Percentiles rank a stretch among this genome's conserved stretches.
phyloP scores from a whole-genome alignment of 2,329 filamentous ascomycete genomes.

The Hypocreales sp. region DNA sequence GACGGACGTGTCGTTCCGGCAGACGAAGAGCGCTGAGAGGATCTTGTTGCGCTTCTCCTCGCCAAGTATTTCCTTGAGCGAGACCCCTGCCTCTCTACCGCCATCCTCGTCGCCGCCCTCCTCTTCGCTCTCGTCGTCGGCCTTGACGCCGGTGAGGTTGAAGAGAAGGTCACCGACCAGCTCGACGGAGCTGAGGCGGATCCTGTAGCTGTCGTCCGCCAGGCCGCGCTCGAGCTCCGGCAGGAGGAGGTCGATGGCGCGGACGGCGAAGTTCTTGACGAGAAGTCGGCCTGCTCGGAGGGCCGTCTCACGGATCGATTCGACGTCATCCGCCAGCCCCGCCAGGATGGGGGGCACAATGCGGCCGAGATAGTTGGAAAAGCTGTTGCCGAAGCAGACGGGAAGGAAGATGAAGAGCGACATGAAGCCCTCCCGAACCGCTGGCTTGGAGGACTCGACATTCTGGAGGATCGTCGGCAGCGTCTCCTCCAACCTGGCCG shows the following conservation, averaged over 20 bases:
- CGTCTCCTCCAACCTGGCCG: conserved; percentile 83
- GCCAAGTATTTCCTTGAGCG: conserved; percentile 85
- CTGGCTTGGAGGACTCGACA: conserved; percentile 75
- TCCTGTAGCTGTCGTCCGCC: conserved; percentile 94
- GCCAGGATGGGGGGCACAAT: conserved; percentile 93
- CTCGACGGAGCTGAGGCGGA: conserved; percentile 95
- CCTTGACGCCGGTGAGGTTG: conserved; percentile 89
- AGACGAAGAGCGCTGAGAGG: conserved; percentile 92
- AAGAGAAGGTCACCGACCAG: conserved; percentile 92
- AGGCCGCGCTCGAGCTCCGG: conserved; percentile 92
- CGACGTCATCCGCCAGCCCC: conserved; percentile 87
- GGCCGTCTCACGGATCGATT: conserved; percentile 94
- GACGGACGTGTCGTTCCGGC: conserved; percentile 88
- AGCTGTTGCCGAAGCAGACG: conserved; percentile 97
- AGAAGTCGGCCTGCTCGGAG: conserved; percentile 83
- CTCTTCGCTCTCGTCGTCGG: conserved; percentile 59
- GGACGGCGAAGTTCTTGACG: conserved; percentile 96
- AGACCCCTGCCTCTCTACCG: conserved; percentile 75
- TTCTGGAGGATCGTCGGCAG: conserved; percentile 94
- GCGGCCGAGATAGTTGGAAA: conserved; percentile 84
- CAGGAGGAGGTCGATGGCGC: conserved; percentile 83
- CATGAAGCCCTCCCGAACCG: conserved; percentile 97
- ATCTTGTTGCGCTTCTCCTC: conserved; percentile 96
- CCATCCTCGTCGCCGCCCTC: conserved; percentile 64
- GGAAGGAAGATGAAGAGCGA: conserved; percentile 98